Evolutionary conservation across 2,329 filamentous ascomycete genomes (phyloP), one percentile per base, ranked within the genome.

Genomic region (Didymella glomerata): DNA sequence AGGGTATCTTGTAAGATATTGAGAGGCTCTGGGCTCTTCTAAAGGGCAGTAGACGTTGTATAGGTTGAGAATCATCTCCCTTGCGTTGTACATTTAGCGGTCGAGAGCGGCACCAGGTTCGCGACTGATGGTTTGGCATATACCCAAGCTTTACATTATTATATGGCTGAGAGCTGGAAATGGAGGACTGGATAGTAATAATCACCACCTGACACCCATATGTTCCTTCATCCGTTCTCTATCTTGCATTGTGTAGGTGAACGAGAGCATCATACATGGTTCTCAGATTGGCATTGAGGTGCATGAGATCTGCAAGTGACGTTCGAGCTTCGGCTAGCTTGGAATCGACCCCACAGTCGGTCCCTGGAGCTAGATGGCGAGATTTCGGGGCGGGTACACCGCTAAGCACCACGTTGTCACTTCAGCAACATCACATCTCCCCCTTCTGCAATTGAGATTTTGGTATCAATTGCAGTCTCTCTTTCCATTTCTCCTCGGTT

Each of bases 381-480:
- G 57, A 60, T 60, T 60, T 60, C 41, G 51, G 57, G 57, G 48
- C 34, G 47, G 57, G 51, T 54, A 54, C 50, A 59, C 48, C 51
- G 52, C 57, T 55, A 46, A 63, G 48, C 61, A 56, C 49, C 57
- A 61, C 58, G 51, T 61, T 55, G 47, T 57, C 59, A 54, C 55
- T 60, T 55, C 57, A 42, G 40, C 56, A 53, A 48, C 54, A 55
- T 48, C 44, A 48, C 62, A 52, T 52, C 57, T 52, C 38, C 45
- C 30, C 50, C 41, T 54, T 48, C 52, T 60, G 57, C 50, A 60
- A 54, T 52, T 57, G 58, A 53, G 22, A 38, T 56, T 54, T 41
- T 60, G 60, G 57, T 54, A 60, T 61, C 62, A 65, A 65, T 65
- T 65, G 60, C 62, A 59, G 54, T 48, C 36, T 34, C 32, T 59